Evolutionary conservation across 441 rosid genomes (phyloP).

Genomic region (Jatropha podagrica): DNA sequence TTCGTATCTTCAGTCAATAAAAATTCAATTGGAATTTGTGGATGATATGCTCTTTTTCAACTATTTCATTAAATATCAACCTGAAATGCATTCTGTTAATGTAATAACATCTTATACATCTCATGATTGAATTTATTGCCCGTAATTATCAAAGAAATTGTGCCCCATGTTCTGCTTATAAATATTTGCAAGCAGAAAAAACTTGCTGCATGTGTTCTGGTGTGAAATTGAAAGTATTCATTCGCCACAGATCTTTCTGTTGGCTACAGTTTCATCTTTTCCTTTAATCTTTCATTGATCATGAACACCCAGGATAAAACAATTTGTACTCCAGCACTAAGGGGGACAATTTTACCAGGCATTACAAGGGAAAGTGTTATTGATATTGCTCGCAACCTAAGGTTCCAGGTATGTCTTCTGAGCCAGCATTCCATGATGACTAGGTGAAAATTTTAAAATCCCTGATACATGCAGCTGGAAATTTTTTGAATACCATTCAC

Average conservation of each 20-base stretch:
- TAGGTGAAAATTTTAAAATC: background rate
- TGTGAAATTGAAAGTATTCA: background rate
- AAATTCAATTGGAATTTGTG: background rate
- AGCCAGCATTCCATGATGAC: background rate
- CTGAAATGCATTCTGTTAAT: background rate
- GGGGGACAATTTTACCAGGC: constrained; percentile 74
- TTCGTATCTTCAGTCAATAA: background rate
- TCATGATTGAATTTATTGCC: background rate
- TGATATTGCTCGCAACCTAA: constrained; percentile 66
- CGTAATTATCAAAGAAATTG: too few species aligned
- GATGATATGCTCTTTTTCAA: background rate
- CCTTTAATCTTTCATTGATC: background rate
- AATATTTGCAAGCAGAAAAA: background rate
- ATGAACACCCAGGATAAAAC: constrained; percentile 27
- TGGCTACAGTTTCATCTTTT: background rate
- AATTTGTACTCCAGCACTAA: constrained; percentile 58
- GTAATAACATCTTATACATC: background rate
- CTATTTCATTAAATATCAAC: background rate
- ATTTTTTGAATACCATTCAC: background rate
- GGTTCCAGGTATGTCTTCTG: constrained; percentile 49
- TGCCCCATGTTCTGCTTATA: background rate
- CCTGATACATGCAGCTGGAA: background rate
- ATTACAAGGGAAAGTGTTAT: constrained; percentile 72
- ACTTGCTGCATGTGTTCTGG: background rate
- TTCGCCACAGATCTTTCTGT: background rate